phyloP scores from a whole-genome alignment of 75 land plant species.

The Isoetes taiwanensis region DNA sequence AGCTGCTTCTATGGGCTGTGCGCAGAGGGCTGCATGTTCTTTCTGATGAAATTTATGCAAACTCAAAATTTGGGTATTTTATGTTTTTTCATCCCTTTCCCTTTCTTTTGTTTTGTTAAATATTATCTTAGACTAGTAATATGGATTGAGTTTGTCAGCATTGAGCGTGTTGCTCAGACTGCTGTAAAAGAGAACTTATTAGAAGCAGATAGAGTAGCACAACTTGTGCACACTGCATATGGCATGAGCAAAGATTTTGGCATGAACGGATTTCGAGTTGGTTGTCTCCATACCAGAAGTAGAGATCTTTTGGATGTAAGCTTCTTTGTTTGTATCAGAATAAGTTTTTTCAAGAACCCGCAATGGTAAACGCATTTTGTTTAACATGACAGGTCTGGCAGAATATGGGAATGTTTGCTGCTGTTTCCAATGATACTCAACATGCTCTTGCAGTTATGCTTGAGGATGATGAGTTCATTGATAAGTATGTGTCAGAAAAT shows the following conservation, averaged over 20 bases:
- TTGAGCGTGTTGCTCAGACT: slow-evolving; percentile 26
- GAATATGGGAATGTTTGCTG: slow-evolving; percentile 41
- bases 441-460: slow-evolving; percentile 34
- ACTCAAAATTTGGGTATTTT: slow-evolving; percentile 37
- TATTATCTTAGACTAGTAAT: no score
- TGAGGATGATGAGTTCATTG: slow-evolving; percentile 26
- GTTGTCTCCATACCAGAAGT: slow-evolving; percentile 28
- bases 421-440: slow-evolving; percentile 34
- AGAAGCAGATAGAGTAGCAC: slow-evolving; percentile 14
- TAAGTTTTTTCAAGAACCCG: not conserved
- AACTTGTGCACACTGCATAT: slow-evolving; percentile 31
- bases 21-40: slow-evolving; percentile 27
- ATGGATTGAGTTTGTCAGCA: slow-evolving; percentile 31
- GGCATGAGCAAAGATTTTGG: slow-evolving; percentile 41
- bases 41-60: slow-evolving; percentile 35
- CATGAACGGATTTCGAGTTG: slow-evolving; percentile 37
- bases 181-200: slow-evolving; percentile 22
- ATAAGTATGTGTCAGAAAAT: slow-evolving; percentile 26
- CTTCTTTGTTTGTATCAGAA: not conserved
- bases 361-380: no score
- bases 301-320: slow-evolving; percentile 22
- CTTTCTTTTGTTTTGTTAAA: no score
- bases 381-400: slow-evolving; percentile 22
- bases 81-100: not conserved
- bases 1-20: slow-evolving; percentile 31